Conservation (phyloP, 1,139 yeast species). For the Hansenula sp. region DNA sequence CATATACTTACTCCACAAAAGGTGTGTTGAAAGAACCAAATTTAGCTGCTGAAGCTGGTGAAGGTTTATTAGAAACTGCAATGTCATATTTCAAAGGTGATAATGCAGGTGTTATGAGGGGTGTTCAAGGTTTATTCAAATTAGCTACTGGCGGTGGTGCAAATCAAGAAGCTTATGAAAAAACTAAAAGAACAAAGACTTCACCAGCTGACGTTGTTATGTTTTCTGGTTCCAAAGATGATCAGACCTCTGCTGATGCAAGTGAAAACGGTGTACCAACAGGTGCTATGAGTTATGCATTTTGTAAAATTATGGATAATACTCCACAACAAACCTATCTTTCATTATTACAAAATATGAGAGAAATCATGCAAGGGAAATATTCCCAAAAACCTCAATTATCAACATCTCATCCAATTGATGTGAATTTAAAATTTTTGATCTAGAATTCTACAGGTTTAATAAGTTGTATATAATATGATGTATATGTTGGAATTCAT, state of each 20-base stretch:
- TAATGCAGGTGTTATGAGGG: conserved; percentile 47
- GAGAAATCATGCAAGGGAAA: conserved; percentile 45
- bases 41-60: conserved; percentile 79
- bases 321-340: conserved; percentile 52
- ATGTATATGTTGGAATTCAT: not conserved
- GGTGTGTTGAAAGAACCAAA: conserved; percentile 91
- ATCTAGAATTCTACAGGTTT: conserved; percentile 6
- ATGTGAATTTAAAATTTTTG: conserved; percentile 48
- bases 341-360: conserved; percentile 54
- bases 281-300: conserved; percentile 65
- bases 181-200: conserved; percentile 54
- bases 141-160: conserved; percentile 35
- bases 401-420: conserved; percentile 60
- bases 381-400: conserved; percentile 66
- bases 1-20: conserved; percentile 85
- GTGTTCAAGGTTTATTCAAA: conserved; percentile 48
- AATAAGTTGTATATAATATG: too few relatives aligned
- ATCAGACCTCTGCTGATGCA: conserved; percentile 55
- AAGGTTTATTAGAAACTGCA: conserved; percentile 69
- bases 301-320: conserved; percentile 47
- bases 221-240: conserved; percentile 75
- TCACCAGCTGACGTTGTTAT: conserved; percentile 87
- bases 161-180: conserved; percentile 34
- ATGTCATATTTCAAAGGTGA: conserved; percentile 74
- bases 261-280: conserved; percentile 49